Evolutionary conservation across 208 protist species (phyloP).

Genomic region (Endotrypanum monterogeii): DNA sequence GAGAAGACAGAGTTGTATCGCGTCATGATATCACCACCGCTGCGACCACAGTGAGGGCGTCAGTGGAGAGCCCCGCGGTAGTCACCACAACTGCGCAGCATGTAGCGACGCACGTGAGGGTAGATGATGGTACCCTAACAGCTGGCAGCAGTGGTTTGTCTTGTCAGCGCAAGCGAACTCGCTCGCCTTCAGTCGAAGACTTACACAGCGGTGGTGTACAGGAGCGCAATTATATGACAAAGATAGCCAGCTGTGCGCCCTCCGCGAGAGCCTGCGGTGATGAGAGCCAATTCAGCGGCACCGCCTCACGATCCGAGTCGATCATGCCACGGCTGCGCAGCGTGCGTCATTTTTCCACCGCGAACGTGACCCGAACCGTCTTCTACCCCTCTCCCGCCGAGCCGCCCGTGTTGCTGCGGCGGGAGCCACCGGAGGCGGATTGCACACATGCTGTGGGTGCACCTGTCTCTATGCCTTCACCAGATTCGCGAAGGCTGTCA

Average conservation of each 20-base stretch:
- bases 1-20: background rate
- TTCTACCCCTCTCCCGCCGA: constrained; percentile 28
- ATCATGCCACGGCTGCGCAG: background rate
- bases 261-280: background rate
- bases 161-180: constrained; percentile 18
- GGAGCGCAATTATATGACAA: background rate
- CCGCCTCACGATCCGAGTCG: background rate
- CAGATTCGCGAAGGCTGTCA: background rate
- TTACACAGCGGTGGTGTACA: background rate
- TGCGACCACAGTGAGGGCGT: background rate
- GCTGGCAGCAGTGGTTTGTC: background rate
- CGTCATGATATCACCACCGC: background rate
- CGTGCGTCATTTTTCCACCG: constrained; percentile 5
- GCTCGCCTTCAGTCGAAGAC: constrained; percentile 4
- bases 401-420: constrained; percentile 2
- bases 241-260: background rate
- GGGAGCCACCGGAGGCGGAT: background rate
- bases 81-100: background rate
- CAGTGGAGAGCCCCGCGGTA: background rate
- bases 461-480: background rate
- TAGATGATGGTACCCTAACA: background rate
- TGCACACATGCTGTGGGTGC: background rate
- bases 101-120: background rate
- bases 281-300: background rate
- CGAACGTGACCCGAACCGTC: constrained; percentile 10